Base-by-base conservation (phyloP, 345 rosid genomes). In the Streptanthus diversifolius region DNA sequence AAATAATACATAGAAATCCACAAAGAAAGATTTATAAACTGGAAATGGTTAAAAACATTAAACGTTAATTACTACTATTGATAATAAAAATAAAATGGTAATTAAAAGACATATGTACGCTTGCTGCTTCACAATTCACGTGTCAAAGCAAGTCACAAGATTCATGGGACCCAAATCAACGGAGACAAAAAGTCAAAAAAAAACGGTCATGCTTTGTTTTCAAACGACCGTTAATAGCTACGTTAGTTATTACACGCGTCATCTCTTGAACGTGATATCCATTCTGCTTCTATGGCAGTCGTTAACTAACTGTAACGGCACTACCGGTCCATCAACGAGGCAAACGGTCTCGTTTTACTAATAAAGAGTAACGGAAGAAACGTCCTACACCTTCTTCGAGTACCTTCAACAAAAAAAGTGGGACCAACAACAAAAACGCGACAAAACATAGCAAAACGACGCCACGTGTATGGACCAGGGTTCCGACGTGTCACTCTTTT, bases 381-480 rank as follows among this genome's bases (percentile, higher is more conserved):
- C 47, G 45, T 43, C 39, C 22, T 14, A n/a, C 19, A 52, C 24
- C 25, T 47, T 47, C n/a, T 21, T 49, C 54, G n/a, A 66, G 35
- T 30, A 36, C 8, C 13, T 32, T 45, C 44, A 64, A 66, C 39
- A 0, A 19, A 56, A 22, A 52, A 32, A 7, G 45, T 9, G 27
- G 54, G 48, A 64, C 32, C 66, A 32, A 33, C 17, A 18, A 8
- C 0, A 2, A 51, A 3, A 25, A 5, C 0, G 7, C 29, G 41
- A 72, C 36, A 52, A 37, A 41, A 37, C 21, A 44, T 47, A 4
- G 24, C 43, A 43, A 66, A 35, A 62, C 24, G 7, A 33, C 21
- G 75, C 70, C 75, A 70, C 79, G 79, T 76, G 70, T 62, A 75
- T 68, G 75, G 75, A 41, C 64, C 59, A 43, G 25, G 18, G 18